Evolutionary conservation across 805 yeast species (phyloP).

Genomic region (Lipomyces spencermartinsiae): DNA sequence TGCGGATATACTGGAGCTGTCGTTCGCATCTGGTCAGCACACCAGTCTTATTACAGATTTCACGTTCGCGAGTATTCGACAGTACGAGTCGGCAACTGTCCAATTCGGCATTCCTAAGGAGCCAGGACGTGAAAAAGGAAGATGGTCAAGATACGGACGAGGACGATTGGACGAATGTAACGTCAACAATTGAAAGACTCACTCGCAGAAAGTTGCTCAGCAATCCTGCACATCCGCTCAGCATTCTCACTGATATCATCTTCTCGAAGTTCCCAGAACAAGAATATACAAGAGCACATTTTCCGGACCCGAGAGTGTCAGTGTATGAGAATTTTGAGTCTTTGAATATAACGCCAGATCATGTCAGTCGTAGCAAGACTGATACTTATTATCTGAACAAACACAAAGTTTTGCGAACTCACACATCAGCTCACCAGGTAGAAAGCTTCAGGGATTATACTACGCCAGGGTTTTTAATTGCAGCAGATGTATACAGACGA

Average conservation of each 20-base stretch:
- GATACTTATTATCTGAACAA: conserved; percentile 92
- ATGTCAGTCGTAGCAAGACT: conserved; percentile 89
- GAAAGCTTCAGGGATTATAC: conserved; percentile 57
- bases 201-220: conserved; percentile 78
- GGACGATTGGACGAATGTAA: conserved; percentile 86
- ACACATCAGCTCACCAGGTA: conserved; percentile 95
- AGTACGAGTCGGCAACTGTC: neutral
- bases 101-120: neutral
- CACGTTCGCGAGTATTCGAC: neutral
- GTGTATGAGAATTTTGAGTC: conserved; percentile 87
- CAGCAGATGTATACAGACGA: conserved; percentile 95
- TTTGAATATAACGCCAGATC: conserved; percentile 87
- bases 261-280: conserved; percentile 65
- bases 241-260: conserved; percentile 76
- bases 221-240: conserved; percentile 83
- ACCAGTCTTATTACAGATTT: neutral
- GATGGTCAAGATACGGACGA: conserved; percentile 63
- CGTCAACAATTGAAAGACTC: conserved; percentile 70
- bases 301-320: conserved; percentile 83
- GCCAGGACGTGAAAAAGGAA: conserved; percentile 54
- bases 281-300: conserved; percentile 74
- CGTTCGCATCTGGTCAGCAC: neutral
- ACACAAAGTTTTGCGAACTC: conserved; percentile 78
- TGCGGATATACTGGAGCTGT: conserved; percentile 1
- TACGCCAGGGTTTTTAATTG: conserved; percentile 86